Evolutionary conservation across 306 rosid genomes (phyloP).

Genomic region (Cyclanthera cordifolia): DNA sequence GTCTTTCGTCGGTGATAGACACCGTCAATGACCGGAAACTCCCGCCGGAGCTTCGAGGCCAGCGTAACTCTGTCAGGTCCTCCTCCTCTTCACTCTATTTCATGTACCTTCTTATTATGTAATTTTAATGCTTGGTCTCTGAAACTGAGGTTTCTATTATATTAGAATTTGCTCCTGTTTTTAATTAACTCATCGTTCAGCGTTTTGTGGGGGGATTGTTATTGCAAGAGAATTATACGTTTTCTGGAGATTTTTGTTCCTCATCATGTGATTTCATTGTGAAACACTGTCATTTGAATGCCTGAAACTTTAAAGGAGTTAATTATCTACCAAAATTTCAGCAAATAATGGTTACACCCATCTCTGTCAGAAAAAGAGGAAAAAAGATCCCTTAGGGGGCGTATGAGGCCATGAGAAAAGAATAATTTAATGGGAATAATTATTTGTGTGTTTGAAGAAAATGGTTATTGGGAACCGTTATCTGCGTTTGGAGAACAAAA

Average conservation of each 20-base stretch:
- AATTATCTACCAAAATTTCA: neutral
- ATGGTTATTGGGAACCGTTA: too few relatives aligned
- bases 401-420: too few relatives aligned
- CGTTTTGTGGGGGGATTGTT: neutral
- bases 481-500: too few relatives aligned
- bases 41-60: slow-evolving; percentile 84
- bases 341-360: neutral
- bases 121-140: neutral
- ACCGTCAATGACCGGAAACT: slow-evolving; percentile 68
- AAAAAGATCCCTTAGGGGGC: neutral
- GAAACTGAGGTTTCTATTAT: neutral
- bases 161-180: neutral
- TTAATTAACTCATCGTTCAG: neutral
- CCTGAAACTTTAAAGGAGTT: neutral
- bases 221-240: neutral
- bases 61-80: slow-evolving; percentile 64
- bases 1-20: slow-evolving; percentile 60
- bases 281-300: neutral
- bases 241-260: neutral
- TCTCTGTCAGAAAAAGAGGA: neutral
- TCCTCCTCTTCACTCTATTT: neutral
- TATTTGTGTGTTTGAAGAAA: too few relatives aligned
- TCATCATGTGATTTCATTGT: neutral
- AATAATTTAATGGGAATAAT: too few relatives aligned
- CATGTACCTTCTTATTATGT: neutral